Percentiles rank a stretch among this genome's conserved stretches.
Evolutionary conservation across 2,329 filamentous ascomycete species (phyloP).

Genomic region (Neofusicoccum ribis): DNA sequence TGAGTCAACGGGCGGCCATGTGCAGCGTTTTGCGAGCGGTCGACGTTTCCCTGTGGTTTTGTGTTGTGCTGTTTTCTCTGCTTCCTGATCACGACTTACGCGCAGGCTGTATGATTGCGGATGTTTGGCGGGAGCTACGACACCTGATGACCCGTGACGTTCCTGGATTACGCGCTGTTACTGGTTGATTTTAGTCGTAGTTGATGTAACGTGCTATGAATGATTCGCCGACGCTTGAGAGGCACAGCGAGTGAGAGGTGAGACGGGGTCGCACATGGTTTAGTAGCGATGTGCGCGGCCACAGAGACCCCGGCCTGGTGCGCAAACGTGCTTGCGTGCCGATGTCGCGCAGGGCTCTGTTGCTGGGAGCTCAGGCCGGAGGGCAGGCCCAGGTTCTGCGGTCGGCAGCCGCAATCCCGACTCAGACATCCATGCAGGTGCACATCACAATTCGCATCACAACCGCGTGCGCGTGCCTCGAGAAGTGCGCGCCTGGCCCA

Average conservation of each 20-base stretch:
- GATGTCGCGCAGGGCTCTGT: slow-evolving; percentile 4
- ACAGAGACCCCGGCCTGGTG: not conserved
- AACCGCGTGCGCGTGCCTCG: slow-evolving; percentile 1
- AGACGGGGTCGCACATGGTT: not conserved
- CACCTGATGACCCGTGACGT: not conserved
- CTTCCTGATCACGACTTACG: not conserved
- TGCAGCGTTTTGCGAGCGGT: not conserved
- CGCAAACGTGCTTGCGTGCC: not conserved
- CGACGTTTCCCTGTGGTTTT: not conserved
- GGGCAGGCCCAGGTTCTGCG: not conserved
- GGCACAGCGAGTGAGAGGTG: too few relatives aligned
- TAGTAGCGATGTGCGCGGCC: not conserved
- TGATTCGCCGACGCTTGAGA: not conserved
- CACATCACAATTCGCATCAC: slow-evolving; percentile 11
- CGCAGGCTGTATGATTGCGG: not conserved
- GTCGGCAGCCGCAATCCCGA: slow-evolving; percentile 3
- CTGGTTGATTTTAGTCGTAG: not conserved
- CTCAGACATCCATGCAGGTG: slow-evolving; percentile 7
- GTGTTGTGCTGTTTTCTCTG: not conserved
- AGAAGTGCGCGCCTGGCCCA: not conserved
- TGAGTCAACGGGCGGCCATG: not conserved
- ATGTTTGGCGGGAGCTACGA: not conserved
- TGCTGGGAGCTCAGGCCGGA: not conserved
- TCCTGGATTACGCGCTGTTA: not conserved
- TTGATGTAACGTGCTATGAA: slow-evolving; percentile 1